phyloP scores from a whole-genome alignment of 139 green algal species.

The Chlamydomonas sphaeroides region DNA sequence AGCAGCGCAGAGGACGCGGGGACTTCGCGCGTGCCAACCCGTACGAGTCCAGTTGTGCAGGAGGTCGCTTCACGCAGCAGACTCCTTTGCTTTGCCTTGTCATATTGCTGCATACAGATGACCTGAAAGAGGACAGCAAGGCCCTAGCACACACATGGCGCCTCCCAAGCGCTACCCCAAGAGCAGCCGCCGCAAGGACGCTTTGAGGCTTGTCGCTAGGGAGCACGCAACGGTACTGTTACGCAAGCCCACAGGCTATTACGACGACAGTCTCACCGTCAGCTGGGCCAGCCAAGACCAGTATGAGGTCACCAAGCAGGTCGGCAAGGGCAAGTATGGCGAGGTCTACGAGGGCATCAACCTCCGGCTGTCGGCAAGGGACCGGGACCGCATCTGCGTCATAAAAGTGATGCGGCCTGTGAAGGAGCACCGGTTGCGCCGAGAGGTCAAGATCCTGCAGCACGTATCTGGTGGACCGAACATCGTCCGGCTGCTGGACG shows the following conservation, averaged over 20 bases:
- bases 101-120: no score
- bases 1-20: no score
- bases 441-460: conserved; percentile 98
- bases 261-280: conserved; percentile 92
- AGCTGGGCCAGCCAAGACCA: conserved; percentile 72
- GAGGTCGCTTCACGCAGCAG: no score
- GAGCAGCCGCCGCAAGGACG: conserved; percentile 43
- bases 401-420: conserved; percentile 99
- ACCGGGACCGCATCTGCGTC: conserved; percentile 78
- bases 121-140: no score
- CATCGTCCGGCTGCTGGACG: conserved; percentile 96
- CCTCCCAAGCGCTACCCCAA: conserved; percentile 65
- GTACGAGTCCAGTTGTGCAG: no score
- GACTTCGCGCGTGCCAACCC: no score
- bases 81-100: no score
- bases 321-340: conserved; percentile 98
- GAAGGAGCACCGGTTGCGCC: conserved; percentile 97
- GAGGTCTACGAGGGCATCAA: conserved; percentile 98
- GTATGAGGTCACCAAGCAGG: conserved; percentile 76
- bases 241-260: conserved; percentile 89
- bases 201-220: conserved; percentile 57
- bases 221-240: conserved; percentile 91
- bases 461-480: conserved; percentile 97
- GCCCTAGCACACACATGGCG: neutral
- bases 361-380: conserved; percentile 23